Conservation (phyloP, 306 rosid genomes). For the Castanea crenata region DNA sequence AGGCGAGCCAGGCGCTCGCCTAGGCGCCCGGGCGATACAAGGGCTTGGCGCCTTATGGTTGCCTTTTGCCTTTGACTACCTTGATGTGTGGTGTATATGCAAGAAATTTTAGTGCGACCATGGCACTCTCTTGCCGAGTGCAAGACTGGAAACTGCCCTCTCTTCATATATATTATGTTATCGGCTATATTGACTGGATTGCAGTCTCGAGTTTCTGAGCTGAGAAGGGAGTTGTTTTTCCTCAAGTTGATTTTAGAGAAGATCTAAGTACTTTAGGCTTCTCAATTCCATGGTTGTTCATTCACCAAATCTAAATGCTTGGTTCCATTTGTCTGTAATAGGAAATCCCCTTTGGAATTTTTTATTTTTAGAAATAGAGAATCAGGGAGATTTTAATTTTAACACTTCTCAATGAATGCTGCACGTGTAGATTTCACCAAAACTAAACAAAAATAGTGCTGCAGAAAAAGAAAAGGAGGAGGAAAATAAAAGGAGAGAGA, state of each 20-base stretch:
- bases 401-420: background rate
- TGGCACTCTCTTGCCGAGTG: background rate
- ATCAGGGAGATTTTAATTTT: background rate
- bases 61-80: too few species aligned
- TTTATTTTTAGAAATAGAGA: background rate
- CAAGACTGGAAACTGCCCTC: background rate
- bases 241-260: background rate
- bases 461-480: too few species aligned
- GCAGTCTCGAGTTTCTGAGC: background rate
- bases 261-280: background rate
- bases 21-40: too few species aligned
- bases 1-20: too few species aligned
- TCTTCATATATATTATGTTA: background rate
- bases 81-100: background rate
- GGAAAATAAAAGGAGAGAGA: too few species aligned
- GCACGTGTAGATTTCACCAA: background rate
- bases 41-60: too few species aligned
- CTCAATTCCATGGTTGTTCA: background rate
- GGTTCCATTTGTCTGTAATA: too few species aligned
- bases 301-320: too few species aligned
- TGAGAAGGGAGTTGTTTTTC: background rate
- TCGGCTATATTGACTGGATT: background rate
- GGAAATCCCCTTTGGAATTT: too few species aligned
- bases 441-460: too few species aligned
- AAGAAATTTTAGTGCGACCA: background rate